Evolutionary conservation across 345 rosid species (phyloP).

Genomic region (Populus tremula): DNA sequence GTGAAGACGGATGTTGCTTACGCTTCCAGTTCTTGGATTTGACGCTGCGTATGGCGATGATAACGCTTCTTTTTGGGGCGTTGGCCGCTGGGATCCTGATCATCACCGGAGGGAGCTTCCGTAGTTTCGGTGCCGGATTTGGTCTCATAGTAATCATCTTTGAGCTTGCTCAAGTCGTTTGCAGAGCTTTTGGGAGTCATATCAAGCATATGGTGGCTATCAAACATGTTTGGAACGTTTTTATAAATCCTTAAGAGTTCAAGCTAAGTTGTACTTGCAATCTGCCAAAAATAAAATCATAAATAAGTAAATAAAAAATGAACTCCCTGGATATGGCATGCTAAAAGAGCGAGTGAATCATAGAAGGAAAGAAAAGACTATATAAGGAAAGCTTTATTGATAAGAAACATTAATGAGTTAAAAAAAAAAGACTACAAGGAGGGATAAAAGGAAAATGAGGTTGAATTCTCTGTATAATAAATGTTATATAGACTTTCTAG

Average conservation of each 20-base stretch:
- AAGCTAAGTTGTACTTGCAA: background rate
- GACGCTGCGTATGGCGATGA: conserved; percentile 66
- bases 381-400: background rate
- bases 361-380: background rate
- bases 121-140: conserved; percentile 69
- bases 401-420: background rate
- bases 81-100: conserved; percentile 63
- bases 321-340: background rate
- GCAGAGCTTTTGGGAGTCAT: conserved; percentile 57
- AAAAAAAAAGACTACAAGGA: background rate
- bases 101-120: conserved; percentile 66
- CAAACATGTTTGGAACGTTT: conserved; percentile 77
- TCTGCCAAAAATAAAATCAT: background rate
- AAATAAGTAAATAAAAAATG: background rate
- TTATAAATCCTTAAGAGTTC: background rate
- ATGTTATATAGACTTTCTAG: background rate
- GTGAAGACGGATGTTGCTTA: conserved; percentile 25
- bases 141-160: conserved; percentile 76
- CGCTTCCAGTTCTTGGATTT: conserved; percentile 96
- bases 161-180: conserved; percentile 50
- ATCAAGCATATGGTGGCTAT: conserved; percentile 63
- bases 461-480: background rate
- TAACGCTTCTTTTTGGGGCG: conserved; percentile 21
- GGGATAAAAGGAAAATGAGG: background rate
- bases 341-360: background rate